phyloP scores from a whole-genome alignment of 805 yeast species.

The Zygotorulaspora florentina region DNA sequence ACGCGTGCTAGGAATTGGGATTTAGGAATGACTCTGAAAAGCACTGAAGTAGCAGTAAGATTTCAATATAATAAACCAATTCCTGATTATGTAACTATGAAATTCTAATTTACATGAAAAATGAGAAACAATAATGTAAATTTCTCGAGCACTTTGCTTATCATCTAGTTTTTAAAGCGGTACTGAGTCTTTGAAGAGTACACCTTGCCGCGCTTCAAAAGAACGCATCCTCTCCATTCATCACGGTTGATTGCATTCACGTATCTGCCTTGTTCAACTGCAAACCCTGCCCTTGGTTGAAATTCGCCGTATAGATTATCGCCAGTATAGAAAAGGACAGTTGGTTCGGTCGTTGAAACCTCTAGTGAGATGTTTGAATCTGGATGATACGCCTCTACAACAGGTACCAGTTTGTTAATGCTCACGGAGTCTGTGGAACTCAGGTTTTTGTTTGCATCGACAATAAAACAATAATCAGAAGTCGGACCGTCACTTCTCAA shows the following conservation, averaged over 20 bases:
- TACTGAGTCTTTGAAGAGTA: conserved; percentile 46
- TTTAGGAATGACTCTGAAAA: too few relatives aligned
- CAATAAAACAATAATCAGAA: conserved; percentile 48
- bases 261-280: conserved; percentile 59
- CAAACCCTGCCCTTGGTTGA: conserved; percentile 48
- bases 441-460: conserved; percentile 30
- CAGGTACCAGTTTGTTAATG: conserved; percentile 27
- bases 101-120: background rate
- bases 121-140: background rate
- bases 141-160: background rate
- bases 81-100: background rate
- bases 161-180: conserved; percentile 16
- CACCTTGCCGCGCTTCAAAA: conserved; percentile 43
- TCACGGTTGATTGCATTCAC: conserved; percentile 49
- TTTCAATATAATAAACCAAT: too few relatives aligned
- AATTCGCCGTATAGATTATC: conserved; percentile 41
- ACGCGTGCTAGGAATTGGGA: too few relatives aligned
- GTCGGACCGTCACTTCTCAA: conserved; percentile 33
- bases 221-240: conserved; percentile 48
- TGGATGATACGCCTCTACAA: conserved; percentile 45
- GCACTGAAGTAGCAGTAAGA: too few relatives aligned
- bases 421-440: conserved; percentile 52
- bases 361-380: conserved; percentile 40
- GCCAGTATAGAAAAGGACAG: conserved; percentile 64
- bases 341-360: conserved; percentile 57